Conservation (phyloP, 2,329 filamentous ascomycete species). For the Sclerotiophoma versabilis region DNA sequence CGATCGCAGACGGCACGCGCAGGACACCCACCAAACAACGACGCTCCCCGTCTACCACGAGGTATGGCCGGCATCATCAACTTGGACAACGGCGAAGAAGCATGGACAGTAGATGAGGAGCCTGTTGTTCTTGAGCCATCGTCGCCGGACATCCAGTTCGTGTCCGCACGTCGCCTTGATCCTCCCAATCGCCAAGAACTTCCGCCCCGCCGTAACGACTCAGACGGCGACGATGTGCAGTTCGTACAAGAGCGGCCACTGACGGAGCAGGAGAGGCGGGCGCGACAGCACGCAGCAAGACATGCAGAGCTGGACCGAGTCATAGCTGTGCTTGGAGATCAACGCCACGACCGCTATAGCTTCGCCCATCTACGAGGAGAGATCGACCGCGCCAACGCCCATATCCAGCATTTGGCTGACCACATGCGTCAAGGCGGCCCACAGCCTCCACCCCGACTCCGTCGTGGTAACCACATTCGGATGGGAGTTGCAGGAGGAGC, state of each 20-base stretch:
- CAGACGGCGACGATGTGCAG: constrained; percentile 41
- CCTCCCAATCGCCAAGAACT: constrained; percentile 19
- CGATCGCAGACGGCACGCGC: neutral
- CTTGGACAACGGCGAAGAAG: constrained; percentile 44
- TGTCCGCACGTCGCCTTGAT: constrained; percentile 41
- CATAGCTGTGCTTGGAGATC: constrained; percentile 27
- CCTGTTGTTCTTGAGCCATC: constrained; percentile 25
- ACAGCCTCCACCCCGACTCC: constrained; percentile 23
- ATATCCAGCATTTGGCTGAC: constrained; percentile 24
- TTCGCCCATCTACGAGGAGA: constrained; percentile 33
- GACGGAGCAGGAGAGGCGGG: constrained; percentile 27
- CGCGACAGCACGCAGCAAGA: constrained; percentile 17
- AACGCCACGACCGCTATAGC: constrained; percentile 6
- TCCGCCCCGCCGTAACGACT: constrained; percentile 13
- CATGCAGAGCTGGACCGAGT: constrained; percentile 28
- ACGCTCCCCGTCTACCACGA: constrained; percentile 43
- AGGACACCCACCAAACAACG: constrained; percentile 1
- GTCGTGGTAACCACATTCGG: constrained; percentile 25
- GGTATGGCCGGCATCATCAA: constrained; percentile 54
- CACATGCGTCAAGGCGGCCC: constrained; percentile 23
- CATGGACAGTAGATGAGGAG: constrained; percentile 26
- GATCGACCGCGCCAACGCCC: constrained; percentile 29
- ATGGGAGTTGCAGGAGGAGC: constrained; percentile 19
- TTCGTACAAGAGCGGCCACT: constrained; percentile 36
- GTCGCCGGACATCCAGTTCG: constrained; percentile 60